A percentile compares a stretch with the other conserved stretches of the same genome.
phyloP scores from a whole-genome alignment of 2,329 filamentous ascomycete genomes.

The Fusarium devonianum region DNA sequence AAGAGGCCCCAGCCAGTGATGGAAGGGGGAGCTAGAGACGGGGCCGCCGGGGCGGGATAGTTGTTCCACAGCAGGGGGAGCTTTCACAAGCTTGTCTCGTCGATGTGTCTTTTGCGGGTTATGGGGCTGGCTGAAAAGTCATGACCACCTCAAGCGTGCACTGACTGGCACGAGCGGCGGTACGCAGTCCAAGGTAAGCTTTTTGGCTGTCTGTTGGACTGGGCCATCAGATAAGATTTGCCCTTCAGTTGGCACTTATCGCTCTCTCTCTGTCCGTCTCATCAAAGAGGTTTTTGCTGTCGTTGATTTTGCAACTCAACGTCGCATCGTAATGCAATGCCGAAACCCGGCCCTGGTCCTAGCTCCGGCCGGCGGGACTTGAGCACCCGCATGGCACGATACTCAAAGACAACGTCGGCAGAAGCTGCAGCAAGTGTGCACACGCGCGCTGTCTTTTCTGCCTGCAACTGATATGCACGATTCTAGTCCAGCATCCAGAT shows the following conservation, averaged over 20 bases:
- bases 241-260: slow-evolving; percentile 2
- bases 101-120: neutral
- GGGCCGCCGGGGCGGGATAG: slow-evolving; percentile 22
- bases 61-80: slow-evolving; percentile 22
- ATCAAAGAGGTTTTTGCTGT: too few species aligned
- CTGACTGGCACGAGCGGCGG: too few species aligned
- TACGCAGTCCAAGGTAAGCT: slow-evolving; percentile 12
- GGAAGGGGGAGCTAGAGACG: slow-evolving; percentile 23
- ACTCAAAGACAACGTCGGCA: slow-evolving; percentile 11
- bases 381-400: slow-evolving; percentile 21
- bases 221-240: slow-evolving; percentile 21
- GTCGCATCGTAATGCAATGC: slow-evolving; percentile 10
- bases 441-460: neutral
- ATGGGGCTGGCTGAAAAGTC: slow-evolving; percentile 27
- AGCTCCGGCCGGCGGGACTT: slow-evolving; percentile 14
- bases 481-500: slow-evolving; percentile 2
- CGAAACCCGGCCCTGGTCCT: slow-evolving; percentile 22
- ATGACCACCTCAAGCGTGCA: too few species aligned
- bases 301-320: neutral
- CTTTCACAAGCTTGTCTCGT: slow-evolving; percentile 17
- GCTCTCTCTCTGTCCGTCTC: neutral
- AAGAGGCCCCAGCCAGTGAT: neutral
- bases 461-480: slow-evolving; percentile 13
- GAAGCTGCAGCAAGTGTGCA: too few species aligned
- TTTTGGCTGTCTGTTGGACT: neutral